Conservation (phyloP, 306 rosid genomes). For the Citrullus colocynthis region DNA sequence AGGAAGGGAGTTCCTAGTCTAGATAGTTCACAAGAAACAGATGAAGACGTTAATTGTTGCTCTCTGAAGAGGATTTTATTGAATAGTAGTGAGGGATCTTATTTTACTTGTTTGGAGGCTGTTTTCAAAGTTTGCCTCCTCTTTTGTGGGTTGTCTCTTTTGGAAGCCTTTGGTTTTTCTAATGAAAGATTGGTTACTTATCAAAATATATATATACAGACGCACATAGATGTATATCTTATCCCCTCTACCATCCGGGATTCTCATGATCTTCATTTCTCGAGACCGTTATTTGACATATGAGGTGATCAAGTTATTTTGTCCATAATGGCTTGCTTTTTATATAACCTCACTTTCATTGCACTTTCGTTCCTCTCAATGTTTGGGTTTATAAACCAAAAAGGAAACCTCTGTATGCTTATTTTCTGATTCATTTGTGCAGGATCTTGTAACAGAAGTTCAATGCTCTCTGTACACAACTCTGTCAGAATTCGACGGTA, state of each 20-base stretch:
- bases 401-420: background rate
- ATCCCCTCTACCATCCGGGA: background rate
- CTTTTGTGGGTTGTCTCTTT: too few species aligned
- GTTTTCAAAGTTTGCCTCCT: too few species aligned
- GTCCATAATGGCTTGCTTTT: background rate
- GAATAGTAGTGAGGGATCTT: too few species aligned
- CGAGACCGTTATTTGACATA: background rate
- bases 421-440: background rate
- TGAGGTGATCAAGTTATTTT: background rate
- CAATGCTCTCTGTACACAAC: slow-evolving; percentile 41
- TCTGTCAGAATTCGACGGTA: slow-evolving; percentile 17
- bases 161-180: too few species aligned
- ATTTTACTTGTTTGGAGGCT: too few species aligned
- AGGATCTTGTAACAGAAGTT: slow-evolving; percentile 63
- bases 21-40: background rate
- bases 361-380: background rate
- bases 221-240: background rate
- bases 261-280: background rate
- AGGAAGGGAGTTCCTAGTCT: background rate
- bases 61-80: background rate
- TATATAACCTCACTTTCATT: background rate
- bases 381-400: background rate
- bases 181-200: too few species aligned
- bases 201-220: too few species aligned
- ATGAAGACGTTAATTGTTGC: background rate